A percentile compares a stretch with the other conserved stretches of the same genome.
phyloP scores from a whole-genome alignment of 1,139 yeast species.

The Geotrichum reessii region DNA sequence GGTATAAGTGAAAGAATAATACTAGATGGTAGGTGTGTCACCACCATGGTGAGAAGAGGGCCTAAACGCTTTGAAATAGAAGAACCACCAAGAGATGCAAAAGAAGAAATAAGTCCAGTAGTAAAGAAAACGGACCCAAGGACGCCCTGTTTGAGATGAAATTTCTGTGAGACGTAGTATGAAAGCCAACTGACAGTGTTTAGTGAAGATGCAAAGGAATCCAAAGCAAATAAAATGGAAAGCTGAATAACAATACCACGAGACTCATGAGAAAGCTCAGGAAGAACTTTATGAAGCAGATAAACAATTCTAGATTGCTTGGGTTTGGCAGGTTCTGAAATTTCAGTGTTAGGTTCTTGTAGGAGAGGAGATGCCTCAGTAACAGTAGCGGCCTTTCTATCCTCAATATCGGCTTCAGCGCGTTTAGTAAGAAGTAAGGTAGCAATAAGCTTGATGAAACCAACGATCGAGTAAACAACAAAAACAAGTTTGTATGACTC shows the following conservation, averaged over 20 bases:
- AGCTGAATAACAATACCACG: conserved; percentile 30
- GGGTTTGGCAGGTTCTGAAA: not conserved
- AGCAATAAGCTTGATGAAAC: conserved; percentile 49
- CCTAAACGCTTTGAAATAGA: conserved; percentile 62
- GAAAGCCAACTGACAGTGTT: conserved; percentile 87
- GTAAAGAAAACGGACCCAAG: conserved; percentile 54
- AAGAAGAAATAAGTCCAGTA: conserved; percentile 54
- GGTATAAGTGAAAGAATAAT: conserved; percentile 56
- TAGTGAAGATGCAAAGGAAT: conserved; percentile 82
- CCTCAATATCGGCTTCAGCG: conserved; percentile 50
- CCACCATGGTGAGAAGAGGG: conserved; percentile 68
- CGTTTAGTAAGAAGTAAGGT: conserved; percentile 50
- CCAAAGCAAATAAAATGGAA: conserved; percentile 58
- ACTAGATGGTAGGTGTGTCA: conserved; percentile 79
- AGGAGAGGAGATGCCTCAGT: conserved; percentile 13
- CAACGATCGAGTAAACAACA: conserved; percentile 51
- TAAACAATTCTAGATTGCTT: not conserved
- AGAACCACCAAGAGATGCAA: conserved; percentile 67
- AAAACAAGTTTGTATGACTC: conserved; percentile 57
- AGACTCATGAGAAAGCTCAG: conserved; percentile 22
- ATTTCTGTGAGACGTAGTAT: conserved; percentile 51
- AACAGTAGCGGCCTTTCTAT: not conserved
- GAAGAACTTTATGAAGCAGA: conserved; percentile 11
- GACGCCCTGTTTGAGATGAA: conserved; percentile 30
- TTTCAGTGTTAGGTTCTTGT: conserved; percentile 3